phyloP scores from a whole-genome alignment of 108 stramenopile genomes.

The Cyclotella atomus region DNA sequence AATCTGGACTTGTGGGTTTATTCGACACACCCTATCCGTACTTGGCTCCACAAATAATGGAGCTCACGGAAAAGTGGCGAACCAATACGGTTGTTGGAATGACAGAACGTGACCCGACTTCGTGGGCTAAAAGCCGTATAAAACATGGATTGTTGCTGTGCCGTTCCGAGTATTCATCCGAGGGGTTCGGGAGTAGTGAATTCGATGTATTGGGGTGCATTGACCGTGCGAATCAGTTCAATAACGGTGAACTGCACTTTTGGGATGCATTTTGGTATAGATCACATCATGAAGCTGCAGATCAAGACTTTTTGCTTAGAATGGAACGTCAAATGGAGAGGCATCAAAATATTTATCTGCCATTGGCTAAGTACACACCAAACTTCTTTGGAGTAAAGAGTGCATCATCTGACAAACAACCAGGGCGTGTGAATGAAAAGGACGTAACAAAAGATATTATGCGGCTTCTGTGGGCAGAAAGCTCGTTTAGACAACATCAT shows the following conservation, averaged over 20 bases:
- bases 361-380: conserved; percentile 31
- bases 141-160: conserved; percentile 45
- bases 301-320: conserved; percentile 13
- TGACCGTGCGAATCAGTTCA: conserved; percentile 16
- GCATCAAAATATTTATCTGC: conserved; percentile 33
- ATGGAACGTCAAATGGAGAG: conserved; percentile 45
- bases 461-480: conserved; percentile 2
- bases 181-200: conserved; percentile 33
- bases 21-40: conserved; percentile 55
- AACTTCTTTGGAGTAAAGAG: conserved; percentile 32
- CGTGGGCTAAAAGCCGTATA: conserved; percentile 41
- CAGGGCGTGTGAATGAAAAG: conserved; percentile 16
- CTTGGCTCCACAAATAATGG: conserved; percentile 36
- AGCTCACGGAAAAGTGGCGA: conserved; percentile 11
- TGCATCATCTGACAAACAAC: neutral
- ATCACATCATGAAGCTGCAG: conserved; percentile 23
- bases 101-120: conserved; percentile 37
- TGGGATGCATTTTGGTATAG: conserved; percentile 47
- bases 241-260: conserved; percentile 14
- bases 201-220: conserved; percentile 47
- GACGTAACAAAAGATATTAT: conserved; percentile 27
- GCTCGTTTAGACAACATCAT: neutral
- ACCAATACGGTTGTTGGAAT: conserved; percentile 26
- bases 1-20: conserved; percentile 38
- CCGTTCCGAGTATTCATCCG: conserved; percentile 32